Percentiles rank a stretch among this genome's conserved stretches.
These are phyloP conservation scores for Arachis stenosperma DNA, from an alignment of 306 rosid species.

Conservation along the genomic window DNA sequence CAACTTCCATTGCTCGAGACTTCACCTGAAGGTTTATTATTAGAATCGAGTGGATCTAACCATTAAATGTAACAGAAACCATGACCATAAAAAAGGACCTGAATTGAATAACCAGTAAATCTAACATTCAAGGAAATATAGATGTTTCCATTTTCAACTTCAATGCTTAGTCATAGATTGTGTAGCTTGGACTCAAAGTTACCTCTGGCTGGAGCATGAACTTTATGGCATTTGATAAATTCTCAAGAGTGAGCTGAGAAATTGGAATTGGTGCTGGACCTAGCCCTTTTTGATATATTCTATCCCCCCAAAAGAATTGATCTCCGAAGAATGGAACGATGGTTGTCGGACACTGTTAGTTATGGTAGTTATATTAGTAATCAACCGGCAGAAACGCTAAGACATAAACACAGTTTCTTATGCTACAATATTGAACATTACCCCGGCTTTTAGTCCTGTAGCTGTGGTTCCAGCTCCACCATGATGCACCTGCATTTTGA, in stretches of 20 bases:
- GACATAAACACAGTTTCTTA: neutral
- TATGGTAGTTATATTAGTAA: constrained; percentile 5
- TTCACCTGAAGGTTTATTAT: constrained; percentile 56
- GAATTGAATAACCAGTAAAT: neutral
- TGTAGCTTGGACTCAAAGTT: neutral
- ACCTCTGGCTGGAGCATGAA: constrained; percentile 94
- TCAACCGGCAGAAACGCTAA: neutral
- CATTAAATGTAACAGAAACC: neutral
- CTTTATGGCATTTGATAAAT: constrained; percentile 65
- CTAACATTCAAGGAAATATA: constrained; percentile 12
- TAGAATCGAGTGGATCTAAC: neutral
- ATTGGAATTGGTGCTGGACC: constrained; percentile 87
- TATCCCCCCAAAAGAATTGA: constrained; percentile 93
- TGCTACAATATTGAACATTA: constrained; percentile 39
- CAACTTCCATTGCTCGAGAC: constrained; percentile 58
- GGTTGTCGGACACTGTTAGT: constrained; percentile 84
- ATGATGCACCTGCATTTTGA: constrained; percentile 81
- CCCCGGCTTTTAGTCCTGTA: constrained; percentile 90
- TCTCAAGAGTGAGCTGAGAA: constrained; percentile 56
- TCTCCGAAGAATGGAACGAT: constrained; percentile 93
- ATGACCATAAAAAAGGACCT: neutral
- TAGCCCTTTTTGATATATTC: constrained; percentile 64
- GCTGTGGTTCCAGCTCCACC: constrained; percentile 97
- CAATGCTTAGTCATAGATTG: too few relatives aligned
- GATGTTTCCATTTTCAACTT: too few relatives aligned